These are phyloP conservation scores for Coprinopsis cinerea DNA, from an alignment of 768 basidiomycete genomes.

Conservation along the genomic window DNA sequence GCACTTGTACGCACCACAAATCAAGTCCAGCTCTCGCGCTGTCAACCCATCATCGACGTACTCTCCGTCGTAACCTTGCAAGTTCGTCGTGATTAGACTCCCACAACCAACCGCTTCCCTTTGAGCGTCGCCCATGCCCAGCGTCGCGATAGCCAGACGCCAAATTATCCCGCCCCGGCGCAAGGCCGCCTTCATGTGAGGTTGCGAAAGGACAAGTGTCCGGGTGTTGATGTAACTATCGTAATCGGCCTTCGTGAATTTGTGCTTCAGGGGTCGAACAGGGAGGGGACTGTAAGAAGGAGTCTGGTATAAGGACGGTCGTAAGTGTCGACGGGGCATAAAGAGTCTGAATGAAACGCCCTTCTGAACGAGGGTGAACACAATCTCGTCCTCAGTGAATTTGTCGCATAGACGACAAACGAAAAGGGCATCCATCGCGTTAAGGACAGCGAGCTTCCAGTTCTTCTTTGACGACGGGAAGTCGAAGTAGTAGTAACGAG, in stretches of 20 bases:
- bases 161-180: constrained; percentile 7
- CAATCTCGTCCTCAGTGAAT: neutral
- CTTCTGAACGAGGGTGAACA: neutral
- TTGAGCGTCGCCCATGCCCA: too few relatives aligned
- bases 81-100: too few relatives aligned
- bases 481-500: too few relatives aligned
- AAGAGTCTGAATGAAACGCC: constrained; percentile 1
- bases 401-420: neutral
- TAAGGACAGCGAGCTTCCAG: neutral
- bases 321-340: neutral
- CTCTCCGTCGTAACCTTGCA: too few relatives aligned
- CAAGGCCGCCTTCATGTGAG: too few relatives aligned
- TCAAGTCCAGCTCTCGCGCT: too few relatives aligned
- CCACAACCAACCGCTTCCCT: too few relatives aligned
- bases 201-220: neutral
- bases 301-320: neutral
- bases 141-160: neutral
- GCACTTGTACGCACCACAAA: too few relatives aligned
- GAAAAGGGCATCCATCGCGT: neutral
- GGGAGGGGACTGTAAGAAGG: neutral
- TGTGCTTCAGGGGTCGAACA: neutral
- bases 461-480: too few relatives aligned
- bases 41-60: too few relatives aligned
- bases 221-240: neutral
- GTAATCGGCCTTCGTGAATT: constrained; percentile 2